Base-by-base conservation (phyloP, 768 basidiomycete species). In the Serpula lacrymans region DNA sequence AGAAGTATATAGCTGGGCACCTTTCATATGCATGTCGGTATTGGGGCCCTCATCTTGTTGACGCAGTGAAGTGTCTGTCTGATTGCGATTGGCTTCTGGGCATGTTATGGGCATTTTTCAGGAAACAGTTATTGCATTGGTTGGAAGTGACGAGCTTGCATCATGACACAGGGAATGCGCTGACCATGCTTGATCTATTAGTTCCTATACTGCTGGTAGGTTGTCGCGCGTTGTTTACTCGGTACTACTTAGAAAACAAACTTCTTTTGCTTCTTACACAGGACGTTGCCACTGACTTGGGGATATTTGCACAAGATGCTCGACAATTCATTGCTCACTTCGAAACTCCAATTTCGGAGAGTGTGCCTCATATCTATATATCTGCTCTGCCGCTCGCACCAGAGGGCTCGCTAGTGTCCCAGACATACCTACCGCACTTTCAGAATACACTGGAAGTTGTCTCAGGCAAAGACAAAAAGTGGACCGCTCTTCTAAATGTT, bases 111-210 rank as follows among this genome's bases (percentile, higher is more conserved):
- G n/a, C n/a, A n/a, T 60, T 62, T 41, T 37, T 62, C 36, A 34
- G 29, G 6, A 34, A 30, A 18, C 56, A 63, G 24, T 54, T 65
- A 3, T 35, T 63, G 8, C 61, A 65, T 37, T 63, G 62, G 62
- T 51, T 65, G 30, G 63, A 63, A 33, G 49, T 41, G 20, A 62
- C 65, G 62, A 41, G 53, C n/a, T 17, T 54, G 30, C 46, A 64
- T 40, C 51, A 27, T 39, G 62, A 47, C 34, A 51, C 61, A 22
- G 58, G 61, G 36, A 56, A 59, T 36, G 61, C 61, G n/a, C 61
- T 59, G 8, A 52, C 51, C 17, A 34, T 48, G 6, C 52, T 59
- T n/a, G n/a, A n/a, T n/a, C n/a, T n/a, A n/a, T n/a, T n/a, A n/a
- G n/a, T n/a, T n/a, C n/a, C n/a, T n/a, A n/a, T n/a, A n/a, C n/a